Conservation (phyloP, 805 yeast genomes). For the Candida succiphila region DNA sequence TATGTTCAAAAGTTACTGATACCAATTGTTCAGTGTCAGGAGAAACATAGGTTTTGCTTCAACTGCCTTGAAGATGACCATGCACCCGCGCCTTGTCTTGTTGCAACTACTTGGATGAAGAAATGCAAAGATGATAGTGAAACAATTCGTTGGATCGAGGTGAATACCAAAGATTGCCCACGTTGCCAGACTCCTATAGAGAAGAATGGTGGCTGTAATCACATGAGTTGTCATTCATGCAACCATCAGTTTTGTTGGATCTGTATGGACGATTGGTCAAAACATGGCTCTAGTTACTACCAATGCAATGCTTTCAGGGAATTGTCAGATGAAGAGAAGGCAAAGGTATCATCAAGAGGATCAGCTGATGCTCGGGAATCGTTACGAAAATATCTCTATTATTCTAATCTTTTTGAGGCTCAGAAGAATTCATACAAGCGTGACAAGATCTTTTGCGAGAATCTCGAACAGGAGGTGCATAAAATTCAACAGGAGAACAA, state of each 20-base stretch:
- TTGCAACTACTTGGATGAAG: constrained; percentile 61
- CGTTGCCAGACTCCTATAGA: constrained; percentile 73
- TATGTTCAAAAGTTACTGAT: constrained; percentile 21
- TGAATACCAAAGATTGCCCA: constrained; percentile 82
- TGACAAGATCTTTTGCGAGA: constrained; percentile 54
- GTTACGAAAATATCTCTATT: constrained; percentile 62
- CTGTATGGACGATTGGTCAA: constrained; percentile 67
- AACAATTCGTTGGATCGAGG: constrained; percentile 77
- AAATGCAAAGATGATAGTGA: constrained; percentile 84
- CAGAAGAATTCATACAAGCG: constrained; percentile 71
- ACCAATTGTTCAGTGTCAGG: constrained; percentile 62
- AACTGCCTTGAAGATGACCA: constrained; percentile 70
- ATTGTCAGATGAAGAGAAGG: constrained; percentile 7
- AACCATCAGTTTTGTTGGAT: constrained; percentile 86
- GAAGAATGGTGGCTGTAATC: constrained; percentile 95
- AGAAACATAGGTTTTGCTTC: constrained; percentile 69
- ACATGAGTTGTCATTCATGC: constrained; percentile 84
- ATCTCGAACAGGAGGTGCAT: constrained; percentile 54
- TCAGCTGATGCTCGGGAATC: constrained; percentile 40
- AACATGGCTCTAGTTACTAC: constrained; percentile 55
- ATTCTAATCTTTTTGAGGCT: constrained; percentile 60
- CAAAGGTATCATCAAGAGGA: constrained; percentile 10
- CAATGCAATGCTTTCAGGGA: constrained; percentile 33
- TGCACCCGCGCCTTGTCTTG: constrained; percentile 71
- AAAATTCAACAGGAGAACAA: constrained; percentile 53